Conservation (phyloP, 1,139 yeast genomes). For the Diutina pseudorugosa region DNA sequence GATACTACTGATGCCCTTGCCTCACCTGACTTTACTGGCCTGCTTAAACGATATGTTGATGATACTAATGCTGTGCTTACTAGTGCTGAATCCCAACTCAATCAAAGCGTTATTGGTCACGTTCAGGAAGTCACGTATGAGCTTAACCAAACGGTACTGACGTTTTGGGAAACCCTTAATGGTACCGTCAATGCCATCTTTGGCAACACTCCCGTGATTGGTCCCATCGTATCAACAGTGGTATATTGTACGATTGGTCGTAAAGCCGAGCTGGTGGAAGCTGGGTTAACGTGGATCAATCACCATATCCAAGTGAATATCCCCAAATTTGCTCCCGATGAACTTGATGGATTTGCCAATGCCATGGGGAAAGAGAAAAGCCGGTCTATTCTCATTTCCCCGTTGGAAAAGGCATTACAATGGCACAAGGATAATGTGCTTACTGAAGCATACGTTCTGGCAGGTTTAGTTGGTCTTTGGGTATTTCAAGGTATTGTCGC, state of each 20-base stretch:
- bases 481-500: slow-evolving; percentile 31
- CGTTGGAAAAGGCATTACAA: neutral
- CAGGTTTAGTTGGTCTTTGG: slow-evolving; percentile 37
- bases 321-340: slow-evolving; percentile 28
- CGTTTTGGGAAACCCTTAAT: slow-evolving; percentile 12
- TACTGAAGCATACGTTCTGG: slow-evolving; percentile 33
- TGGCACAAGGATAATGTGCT: neutral
- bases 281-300: slow-evolving; percentile 72
- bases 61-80: neutral
- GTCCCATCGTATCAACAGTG: slow-evolving; percentile 44
- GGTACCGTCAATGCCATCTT: slow-evolving; percentile 32
- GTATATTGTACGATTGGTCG: slow-evolving; percentile 73
- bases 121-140: neutral
- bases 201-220: slow-evolving; percentile 53
- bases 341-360: slow-evolving; percentile 16
- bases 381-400: neutral
- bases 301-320: slow-evolving; percentile 46
- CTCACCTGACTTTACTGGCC: neutral
- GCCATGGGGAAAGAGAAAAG: neutral
- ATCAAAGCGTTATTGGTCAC: neutral
- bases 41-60: neutral
- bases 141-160: neutral
- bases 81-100: neutral
- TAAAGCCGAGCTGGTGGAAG: slow-evolving; percentile 51
- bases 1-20: neutral